phyloP scores from a whole-genome alignment of 331 rosid species.

The Quercus tomentella region DNA sequence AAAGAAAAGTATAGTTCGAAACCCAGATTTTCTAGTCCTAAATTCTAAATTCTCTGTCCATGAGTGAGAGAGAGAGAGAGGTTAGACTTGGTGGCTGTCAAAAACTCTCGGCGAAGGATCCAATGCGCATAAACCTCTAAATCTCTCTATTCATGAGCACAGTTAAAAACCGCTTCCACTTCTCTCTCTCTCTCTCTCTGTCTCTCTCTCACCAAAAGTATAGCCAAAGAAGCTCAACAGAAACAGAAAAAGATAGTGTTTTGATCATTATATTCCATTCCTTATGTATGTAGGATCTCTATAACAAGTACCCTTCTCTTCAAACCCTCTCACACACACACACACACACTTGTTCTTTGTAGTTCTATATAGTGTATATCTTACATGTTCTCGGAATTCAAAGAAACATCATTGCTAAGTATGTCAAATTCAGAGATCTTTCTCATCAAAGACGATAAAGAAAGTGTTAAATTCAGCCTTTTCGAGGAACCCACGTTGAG shows the following conservation, averaged over 20 bases:
- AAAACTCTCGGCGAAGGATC: constrained; percentile 46
- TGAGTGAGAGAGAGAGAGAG: neutral
- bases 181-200: neutral
- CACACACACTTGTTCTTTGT: neutral
- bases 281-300: constrained; percentile 8
- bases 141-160: constrained; percentile 12
- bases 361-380: neutral
- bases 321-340: neutral
- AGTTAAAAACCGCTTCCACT: neutral
- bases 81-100: constrained; percentile 15
- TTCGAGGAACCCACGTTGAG: neutral
- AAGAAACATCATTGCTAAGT: neutral
- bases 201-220: constrained; percentile 21
- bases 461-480: neutral
- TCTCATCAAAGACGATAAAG: constrained; percentile 13
- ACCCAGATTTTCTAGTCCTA: constrained; percentile 1
- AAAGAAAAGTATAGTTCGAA: neutral
- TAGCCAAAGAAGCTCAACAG: constrained; percentile 19
- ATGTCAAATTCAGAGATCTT: constrained; percentile 30
- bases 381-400: constrained; percentile 9
- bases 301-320: constrained; percentile 2
- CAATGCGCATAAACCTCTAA: constrained; percentile 31
- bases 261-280: constrained; percentile 18
- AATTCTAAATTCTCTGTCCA: neutral
- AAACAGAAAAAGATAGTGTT: constrained; percentile 6